phyloP scores from a whole-genome alignment of 2,329 filamentous ascomycete genomes.

The Colletotrichum lentis region DNA sequence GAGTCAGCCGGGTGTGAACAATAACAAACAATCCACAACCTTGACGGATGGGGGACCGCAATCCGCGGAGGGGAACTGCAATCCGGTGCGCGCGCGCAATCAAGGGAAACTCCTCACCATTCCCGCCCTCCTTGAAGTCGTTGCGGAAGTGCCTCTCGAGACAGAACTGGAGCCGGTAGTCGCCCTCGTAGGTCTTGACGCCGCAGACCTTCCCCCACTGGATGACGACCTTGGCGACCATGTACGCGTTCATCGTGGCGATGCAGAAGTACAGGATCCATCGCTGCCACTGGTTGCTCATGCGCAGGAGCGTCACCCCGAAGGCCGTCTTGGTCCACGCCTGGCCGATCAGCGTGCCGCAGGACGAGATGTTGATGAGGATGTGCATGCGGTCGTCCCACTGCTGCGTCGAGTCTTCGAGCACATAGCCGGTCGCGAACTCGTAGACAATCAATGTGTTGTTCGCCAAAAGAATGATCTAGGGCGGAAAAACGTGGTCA shows the following conservation, averaged over 20 bases:
- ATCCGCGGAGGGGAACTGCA: too few relatives aligned
- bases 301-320: conserved; percentile 49
- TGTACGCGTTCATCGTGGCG: conserved; percentile 56
- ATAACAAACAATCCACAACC: background rate
- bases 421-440: conserved; percentile 59
- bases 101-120: conserved; percentile 46
- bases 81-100: too few relatives aligned
- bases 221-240: conserved; percentile 57
- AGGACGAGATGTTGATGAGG: conserved; percentile 55
- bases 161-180: conserved; percentile 58
- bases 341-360: conserved; percentile 49
- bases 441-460: conserved; percentile 56
- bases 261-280: conserved; percentile 60
- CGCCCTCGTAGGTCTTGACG: conserved; percentile 55
- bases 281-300: conserved; percentile 55
- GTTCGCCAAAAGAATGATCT: conserved; percentile 54
- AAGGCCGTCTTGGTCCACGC: conserved; percentile 51
- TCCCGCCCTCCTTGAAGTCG: conserved; percentile 60
- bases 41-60: too few relatives aligned
- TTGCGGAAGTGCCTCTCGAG: conserved; percentile 50
- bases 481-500: too few relatives aligned
- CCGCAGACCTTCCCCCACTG: conserved; percentile 59
- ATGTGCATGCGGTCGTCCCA: conserved; percentile 64
- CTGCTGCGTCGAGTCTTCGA: conserved; percentile 47
- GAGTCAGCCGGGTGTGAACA: background rate